Evolutionary conservation across 257 asterid genomes (phyloP), one percentile per base, ranked within the genome.

Genomic region (Perilla frutescens): DNA sequence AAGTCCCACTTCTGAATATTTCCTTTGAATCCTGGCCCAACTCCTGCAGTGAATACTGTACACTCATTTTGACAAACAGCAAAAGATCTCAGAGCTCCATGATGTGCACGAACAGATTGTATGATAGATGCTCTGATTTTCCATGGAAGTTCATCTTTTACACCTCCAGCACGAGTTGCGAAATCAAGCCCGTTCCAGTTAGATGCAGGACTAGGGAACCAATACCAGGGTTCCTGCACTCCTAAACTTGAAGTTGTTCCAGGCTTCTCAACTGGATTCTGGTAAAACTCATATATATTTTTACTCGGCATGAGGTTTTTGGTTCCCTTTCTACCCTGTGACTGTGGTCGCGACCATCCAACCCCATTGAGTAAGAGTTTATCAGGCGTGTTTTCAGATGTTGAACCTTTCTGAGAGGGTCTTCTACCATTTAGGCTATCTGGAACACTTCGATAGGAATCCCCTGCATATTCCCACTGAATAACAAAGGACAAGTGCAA

Each of bases 11-110:
- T 94, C 87, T 88, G 98, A 83, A 94, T 88, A 70, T 85, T 94
- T 77, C 99, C 99, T 82, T 87, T 94, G 87, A 91, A 94, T 70
- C 97, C 98, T 45, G 84, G 91, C 61, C 96, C 98, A 79, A 91
- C 93, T 73, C 99, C 99, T 4, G 99, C 99, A 29, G 99, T 91
- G 83, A 90, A 91, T 80, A 94, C 78, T 12, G 90, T 86, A 76
- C 90, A 80, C 83, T 91, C 99, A 40, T 94, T 87, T 81, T 86
- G 88, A 78, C 96, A 86, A 81, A 90, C 96, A 79, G 98, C 91
- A 77, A 94, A 77, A 79, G 98, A 90, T 81, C 98, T 87, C 81
- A 94, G 73, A 66, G 96, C 93, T 72, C 99, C 97, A 69, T 91
- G 96, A 84, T 94, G 98, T 51, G 96, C 96, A 68, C 99, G 96